A percentile compares a stretch with the other conserved stretches of the same genome.
These are phyloP conservation scores for Diaporthe caulivora DNA, from an alignment of 2,329 filamentous ascomycete genomes.

Conservation along the genomic window DNA sequence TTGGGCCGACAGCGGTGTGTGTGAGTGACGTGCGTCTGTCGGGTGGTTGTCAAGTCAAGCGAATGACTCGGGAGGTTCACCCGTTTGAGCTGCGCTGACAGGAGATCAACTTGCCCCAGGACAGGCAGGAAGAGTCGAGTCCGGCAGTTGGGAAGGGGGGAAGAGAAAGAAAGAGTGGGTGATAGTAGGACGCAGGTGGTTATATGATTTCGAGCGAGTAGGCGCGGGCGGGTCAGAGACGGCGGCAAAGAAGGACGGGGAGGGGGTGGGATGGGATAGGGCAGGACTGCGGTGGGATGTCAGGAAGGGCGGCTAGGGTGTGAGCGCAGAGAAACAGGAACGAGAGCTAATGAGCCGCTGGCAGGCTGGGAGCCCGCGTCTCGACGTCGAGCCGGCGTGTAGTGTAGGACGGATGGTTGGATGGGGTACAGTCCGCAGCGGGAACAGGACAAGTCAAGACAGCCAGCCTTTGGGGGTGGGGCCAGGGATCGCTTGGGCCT, in stretches of 20 bases:
- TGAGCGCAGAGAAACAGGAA: conserved; percentile 11
- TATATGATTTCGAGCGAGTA: conserved; percentile 46
- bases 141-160: conserved; percentile 52
- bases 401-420: conserved; percentile 32
- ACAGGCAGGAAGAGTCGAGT: conserved; percentile 46
- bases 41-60: conserved; percentile 54
- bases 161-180: conserved; percentile 42
- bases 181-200: conserved; percentile 45
- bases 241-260: conserved; percentile 39
- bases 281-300: conserved; percentile 27
- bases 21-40: conserved; percentile 39
- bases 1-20: conserved; percentile 37
- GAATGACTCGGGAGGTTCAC: conserved; percentile 56
- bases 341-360: conserved; percentile 33
- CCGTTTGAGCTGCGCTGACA: conserved; percentile 53
- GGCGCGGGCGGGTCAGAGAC: conserved; percentile 39
- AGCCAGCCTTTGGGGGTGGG: conserved; percentile 42
- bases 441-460: conserved; percentile 23
- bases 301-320: conserved; percentile 36
- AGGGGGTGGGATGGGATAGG: conserved; percentile 26
- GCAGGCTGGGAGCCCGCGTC: conserved; percentile 39
- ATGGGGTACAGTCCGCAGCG: conserved; percentile 43
- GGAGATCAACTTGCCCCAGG: conserved; percentile 50
- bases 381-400: conserved; percentile 32
- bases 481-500: conserved; percentile 41